phyloP scores from a whole-genome alignment of 148 eudicot genomes.

The Rhododendron henanense region DNA sequence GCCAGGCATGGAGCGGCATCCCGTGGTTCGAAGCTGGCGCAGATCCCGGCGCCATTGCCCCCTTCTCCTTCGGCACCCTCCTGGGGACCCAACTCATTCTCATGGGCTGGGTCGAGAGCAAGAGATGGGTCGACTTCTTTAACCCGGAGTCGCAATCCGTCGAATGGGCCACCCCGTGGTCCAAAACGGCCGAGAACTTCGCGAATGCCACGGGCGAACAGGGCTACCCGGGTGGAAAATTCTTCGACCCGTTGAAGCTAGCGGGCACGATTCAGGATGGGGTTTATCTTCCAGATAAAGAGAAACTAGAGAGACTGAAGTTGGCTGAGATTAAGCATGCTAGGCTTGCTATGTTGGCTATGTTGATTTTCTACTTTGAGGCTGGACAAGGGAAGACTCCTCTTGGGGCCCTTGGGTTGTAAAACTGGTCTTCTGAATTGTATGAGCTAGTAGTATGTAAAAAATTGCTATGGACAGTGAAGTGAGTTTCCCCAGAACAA shows the following conservation, averaged over 20 bases:
- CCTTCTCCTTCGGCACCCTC: conserved; percentile 80
- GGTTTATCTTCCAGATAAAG: conserved; percentile 59
- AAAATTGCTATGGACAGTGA: conserved; percentile 7
- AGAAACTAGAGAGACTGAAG: conserved; percentile 87
- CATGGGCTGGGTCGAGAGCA: conserved; percentile 99
- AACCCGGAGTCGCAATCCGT: conserved; percentile 92
- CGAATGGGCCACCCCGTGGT: conserved; percentile 99
- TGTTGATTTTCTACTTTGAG: conserved; percentile 88
- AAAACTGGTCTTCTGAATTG: conserved; percentile 6
- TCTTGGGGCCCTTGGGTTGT: conserved; percentile 88
- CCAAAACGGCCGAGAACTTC: conserved; percentile 78
- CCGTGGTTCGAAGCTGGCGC: conserved; percentile 99
- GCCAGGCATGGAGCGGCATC: conserved; percentile 90
- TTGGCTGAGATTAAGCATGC: conserved; percentile 96
- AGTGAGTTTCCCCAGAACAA: neutral
- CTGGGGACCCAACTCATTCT: conserved; percentile 91
- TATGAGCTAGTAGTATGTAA: conserved; percentile 22
- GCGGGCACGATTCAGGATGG: conserved; percentile 65
- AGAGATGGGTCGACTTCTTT: conserved; percentile 96
- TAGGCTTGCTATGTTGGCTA: conserved; percentile 91
- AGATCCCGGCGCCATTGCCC: conserved; percentile 83
- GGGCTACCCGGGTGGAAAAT: conserved; percentile 96
- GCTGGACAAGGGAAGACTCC: conserved; percentile 99
- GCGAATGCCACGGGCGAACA: conserved; percentile 82
- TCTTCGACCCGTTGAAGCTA: conserved; percentile 75